Percentiles rank a stretch among this genome's conserved stretches.
These are phyloP conservation scores for Nannizziopsis arthrosporioides DNA, from an alignment of 2,329 filamentous ascomycete species.

Conservation along the genomic window DNA sequence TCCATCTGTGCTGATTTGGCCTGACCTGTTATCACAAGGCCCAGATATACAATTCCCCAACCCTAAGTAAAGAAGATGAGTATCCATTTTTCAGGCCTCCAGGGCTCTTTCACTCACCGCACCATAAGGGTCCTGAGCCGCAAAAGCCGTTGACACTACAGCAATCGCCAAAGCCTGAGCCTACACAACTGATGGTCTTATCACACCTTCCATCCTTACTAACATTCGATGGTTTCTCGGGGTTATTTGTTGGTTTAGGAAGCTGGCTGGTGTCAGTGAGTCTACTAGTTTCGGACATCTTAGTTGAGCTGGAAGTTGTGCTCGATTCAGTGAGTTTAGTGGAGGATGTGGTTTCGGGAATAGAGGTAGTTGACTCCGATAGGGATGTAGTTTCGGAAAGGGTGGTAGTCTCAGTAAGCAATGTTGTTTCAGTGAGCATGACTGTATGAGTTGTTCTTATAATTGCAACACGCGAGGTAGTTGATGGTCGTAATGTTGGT, in stretches of 20 bases:
- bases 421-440: neutral
- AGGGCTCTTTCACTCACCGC: constrained; percentile 10
- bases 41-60: constrained; percentile 14
- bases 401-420: neutral
- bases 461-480: too few relatives aligned
- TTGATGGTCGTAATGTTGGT: too few relatives aligned
- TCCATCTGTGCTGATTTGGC: constrained; percentile 11
- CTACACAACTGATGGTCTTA: constrained; percentile 9
- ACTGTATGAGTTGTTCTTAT: too few relatives aligned
- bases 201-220: constrained; percentile 14
- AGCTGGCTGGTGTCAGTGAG: neutral
- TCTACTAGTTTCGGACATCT: neutral
- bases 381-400: too few relatives aligned
- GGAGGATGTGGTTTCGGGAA: neutral
- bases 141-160: constrained; percentile 15
- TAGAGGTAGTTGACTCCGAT: too few relatives aligned
- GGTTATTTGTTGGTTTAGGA: neutral
- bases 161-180: constrained; percentile 15
- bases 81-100: neutral
- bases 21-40: constrained; percentile 9
- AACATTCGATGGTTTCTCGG: constrained; percentile 2
- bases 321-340: neutral
- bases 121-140: constrained; percentile 14
- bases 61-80: constrained; percentile 8
- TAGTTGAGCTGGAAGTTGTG: neutral